phyloP scores from a whole-genome alignment of 2,329 filamentous ascomycete species.

The Ascochyta pisi region DNA sequence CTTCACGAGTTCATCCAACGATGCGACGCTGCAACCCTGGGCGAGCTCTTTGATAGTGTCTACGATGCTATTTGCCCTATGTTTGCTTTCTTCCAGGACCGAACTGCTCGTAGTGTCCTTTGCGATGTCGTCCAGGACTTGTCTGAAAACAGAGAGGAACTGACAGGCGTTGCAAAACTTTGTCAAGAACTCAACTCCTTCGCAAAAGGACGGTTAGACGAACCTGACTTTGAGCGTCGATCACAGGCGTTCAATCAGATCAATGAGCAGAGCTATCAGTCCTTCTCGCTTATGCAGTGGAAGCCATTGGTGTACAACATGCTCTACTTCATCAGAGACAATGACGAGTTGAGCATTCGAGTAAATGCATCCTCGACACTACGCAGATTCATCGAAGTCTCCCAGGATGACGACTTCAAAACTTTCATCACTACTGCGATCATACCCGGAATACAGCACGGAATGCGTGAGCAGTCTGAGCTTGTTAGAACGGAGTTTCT shows the following conservation, averaged over 20 bases:
- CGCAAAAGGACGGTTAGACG: constrained; percentile 73
- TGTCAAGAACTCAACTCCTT: constrained; percentile 85
- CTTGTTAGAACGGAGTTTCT: constrained; percentile 84
- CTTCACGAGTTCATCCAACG: constrained; percentile 80
- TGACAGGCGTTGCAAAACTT: constrained; percentile 70
- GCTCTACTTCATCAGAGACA: constrained; percentile 82
- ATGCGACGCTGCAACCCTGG: constrained; percentile 63
- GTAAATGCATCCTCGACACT: constrained; percentile 82
- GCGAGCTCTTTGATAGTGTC: constrained; percentile 67
- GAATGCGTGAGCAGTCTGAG: constrained; percentile 80
- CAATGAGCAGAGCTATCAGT: constrained; percentile 65
- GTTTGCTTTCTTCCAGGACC: constrained; percentile 90
- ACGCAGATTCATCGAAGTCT: constrained; percentile 74
- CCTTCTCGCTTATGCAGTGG: constrained; percentile 78
- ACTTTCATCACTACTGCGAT: constrained; percentile 69
- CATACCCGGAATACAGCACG: constrained; percentile 76
- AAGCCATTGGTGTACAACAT: constrained; percentile 87
- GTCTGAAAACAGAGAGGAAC: constrained; percentile 66
- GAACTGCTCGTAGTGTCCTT: constrained; percentile 74
- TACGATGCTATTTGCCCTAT: constrained; percentile 79
- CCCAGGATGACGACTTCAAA: constrained; percentile 59
- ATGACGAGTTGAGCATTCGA: constrained; percentile 87
- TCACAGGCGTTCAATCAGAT: constrained; percentile 78
- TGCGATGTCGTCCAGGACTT: constrained; percentile 76
- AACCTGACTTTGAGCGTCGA: constrained; percentile 86